Percentiles rank a stretch among this genome's conserved stretches.
These are phyloP conservation scores for Rhodotorula taiwanensis DNA, from an alignment of 768 basidiomycete species.

Conservation along the genomic window DNA sequence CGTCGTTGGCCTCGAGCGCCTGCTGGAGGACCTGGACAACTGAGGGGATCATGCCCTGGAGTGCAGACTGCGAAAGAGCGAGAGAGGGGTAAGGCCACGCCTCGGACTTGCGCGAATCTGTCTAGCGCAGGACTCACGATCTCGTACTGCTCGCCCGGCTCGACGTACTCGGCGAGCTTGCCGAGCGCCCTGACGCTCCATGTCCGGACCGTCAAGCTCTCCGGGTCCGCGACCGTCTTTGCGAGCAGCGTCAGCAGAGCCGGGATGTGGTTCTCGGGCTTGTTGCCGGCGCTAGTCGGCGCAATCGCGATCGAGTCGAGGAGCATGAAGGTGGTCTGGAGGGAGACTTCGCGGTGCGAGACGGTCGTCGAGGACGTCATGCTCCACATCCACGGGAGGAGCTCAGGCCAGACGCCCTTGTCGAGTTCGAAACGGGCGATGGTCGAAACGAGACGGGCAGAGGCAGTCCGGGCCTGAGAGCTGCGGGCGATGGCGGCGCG, in stretches of 20 bases:
- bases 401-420: conserved; percentile 63
- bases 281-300: conserved; percentile 56
- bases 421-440: conserved; percentile 79
- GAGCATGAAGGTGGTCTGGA: conserved; percentile 81
- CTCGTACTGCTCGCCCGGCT: conserved; percentile 74
- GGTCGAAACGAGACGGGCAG: conserved; percentile 84
- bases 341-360: conserved; percentile 80
- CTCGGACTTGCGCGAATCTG: no score
- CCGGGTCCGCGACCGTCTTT: conserved; percentile 65
- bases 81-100: no score
- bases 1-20: conserved; percentile 69
- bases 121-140: conserved; percentile 73
- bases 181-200: conserved; percentile 88
- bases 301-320: conserved; percentile 79
- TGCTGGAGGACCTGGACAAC: conserved; percentile 87
- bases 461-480: conserved; percentile 81
- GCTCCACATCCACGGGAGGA: conserved; percentile 78
- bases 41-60: conserved; percentile 74
- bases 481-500: background rate
- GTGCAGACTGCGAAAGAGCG: conserved; percentile 68
- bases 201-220: conserved; percentile 81
- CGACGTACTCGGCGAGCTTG: conserved; percentile 86
- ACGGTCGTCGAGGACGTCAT: conserved; percentile 63
- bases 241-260: conserved; percentile 74
- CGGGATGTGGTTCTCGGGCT: conserved; percentile 53